Evolutionary conservation across 2,329 filamentous ascomycete genomes (phyloP), one percentile per base, ranked within the genome.

Genomic region (Colletotrichum somersetense): DNA sequence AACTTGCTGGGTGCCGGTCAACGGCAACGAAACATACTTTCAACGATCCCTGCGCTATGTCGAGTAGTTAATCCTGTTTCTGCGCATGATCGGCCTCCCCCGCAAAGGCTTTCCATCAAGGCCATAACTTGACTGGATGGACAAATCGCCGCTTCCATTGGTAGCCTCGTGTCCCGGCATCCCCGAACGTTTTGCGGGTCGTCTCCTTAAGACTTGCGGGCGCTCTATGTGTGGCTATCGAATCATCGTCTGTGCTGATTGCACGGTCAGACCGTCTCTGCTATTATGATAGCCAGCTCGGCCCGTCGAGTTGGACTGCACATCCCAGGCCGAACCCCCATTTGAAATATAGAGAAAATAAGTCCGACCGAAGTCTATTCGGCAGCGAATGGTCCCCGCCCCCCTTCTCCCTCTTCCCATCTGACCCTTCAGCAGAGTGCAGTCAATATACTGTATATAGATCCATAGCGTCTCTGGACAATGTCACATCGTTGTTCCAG

Each of bases 11-110:
- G 14, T 2, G 18, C 40, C n/a, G 11, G 52, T 48, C 33, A 20
- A n/a, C 30, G 53, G 66, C 61, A n/a, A 26, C 14, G 20, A n/a
- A 62, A 65, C 62, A 61, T 40, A 33, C 59, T 65, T 70, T 59
- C 8, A 12, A 7, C 4, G 6, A 59, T 59, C 66, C 69, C 52
- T 55, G 69, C 16, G 14, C 23, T 33, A 42, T 50, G 35, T 52
- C 20, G 42, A 62, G 26, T 42, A 44, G 16, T 26, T 66, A 42
- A 62, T 33, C 11, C 35, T 69, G 58, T 53, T 64, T 61, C 5
- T 12, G 33, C 48, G 46, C 55, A 46, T 58, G 57, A 38, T 48
- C 20, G 35, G 33, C 42, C 18, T 35, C 20, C 35, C 18, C 26
- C 16, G 4, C 18, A 16, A 20, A n/a, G 44, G n/a, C 63, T 7